Evolutionary conservation across 495 filamentous ascomycete species (phyloP).

Genomic region (Acidomyces sp.): DNA sequence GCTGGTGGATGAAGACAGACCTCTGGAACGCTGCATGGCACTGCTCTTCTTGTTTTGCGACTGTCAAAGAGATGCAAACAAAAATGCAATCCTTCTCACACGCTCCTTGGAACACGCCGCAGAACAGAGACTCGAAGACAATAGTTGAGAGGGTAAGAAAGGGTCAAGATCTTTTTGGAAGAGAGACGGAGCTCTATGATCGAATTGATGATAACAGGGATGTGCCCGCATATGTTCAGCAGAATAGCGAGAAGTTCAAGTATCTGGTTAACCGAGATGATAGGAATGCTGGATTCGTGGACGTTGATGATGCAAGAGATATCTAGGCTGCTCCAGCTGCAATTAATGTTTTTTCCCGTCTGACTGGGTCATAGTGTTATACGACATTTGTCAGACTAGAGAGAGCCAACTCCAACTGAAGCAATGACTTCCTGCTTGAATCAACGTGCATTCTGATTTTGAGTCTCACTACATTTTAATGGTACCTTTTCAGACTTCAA

Average conservation of each 20-base stretch:
- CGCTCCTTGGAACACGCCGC: slow-evolving; percentile 31
- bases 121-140: slow-evolving; percentile 29
- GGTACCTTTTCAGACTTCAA: no score
- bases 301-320: no score
- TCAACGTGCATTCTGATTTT: no score
- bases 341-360: no score
- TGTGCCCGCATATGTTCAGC: slow-evolving; percentile 13
- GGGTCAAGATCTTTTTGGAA: slow-evolving; percentile 40
- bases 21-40: slow-evolving; percentile 41
- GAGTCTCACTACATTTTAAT: no score
- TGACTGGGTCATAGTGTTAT: no score
- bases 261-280: slow-evolving; percentile 18
- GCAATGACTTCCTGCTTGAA: no score
- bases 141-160: slow-evolving; percentile 36
- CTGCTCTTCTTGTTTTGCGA: slow-evolving; percentile 42
- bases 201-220: slow-evolving; percentile 12
- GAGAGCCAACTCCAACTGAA: no score
- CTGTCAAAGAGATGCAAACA: slow-evolving; percentile 36
- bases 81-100: slow-evolving; percentile 43
- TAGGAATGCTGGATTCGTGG: slow-evolving; percentile 10
- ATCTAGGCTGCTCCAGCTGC: no score
- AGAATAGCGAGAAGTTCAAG: slow-evolving; percentile 4
- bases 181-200: slow-evolving; percentile 34
- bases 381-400: no score
- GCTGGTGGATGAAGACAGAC: slow-evolving; percentile 22